A percentile compares a stretch with the other conserved stretches of the same genome.
Conservation (phyloP, 2,329 filamentous ascomycete genomes). For the Aspergillus phoenicis region DNA sequence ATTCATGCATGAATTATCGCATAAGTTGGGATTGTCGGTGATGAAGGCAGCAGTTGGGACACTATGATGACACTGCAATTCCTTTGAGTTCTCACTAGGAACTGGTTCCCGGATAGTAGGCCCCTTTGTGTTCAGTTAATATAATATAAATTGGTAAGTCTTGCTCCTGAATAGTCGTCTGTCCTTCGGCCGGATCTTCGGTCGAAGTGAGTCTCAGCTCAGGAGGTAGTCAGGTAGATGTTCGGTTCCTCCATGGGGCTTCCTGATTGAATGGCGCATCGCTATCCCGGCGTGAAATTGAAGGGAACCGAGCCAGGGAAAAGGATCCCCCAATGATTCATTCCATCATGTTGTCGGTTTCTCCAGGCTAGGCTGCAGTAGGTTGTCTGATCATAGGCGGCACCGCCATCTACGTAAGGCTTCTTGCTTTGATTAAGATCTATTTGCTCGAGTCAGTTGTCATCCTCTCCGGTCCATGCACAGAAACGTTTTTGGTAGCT, state of each 20-base stretch:
- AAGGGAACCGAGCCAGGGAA: neutral
- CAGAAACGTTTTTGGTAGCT: neutral
- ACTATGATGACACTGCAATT: neutral
- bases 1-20: too few relatives aligned
- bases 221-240: neutral
- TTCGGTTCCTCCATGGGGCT: neutral
- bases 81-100: neutral
- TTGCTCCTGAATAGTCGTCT: neutral
- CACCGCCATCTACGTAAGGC: neutral
- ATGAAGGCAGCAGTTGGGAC: neutral
- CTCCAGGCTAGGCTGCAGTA: neutral
- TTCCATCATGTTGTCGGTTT: neutral
- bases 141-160: neutral
- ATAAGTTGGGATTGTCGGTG: too few relatives aligned
- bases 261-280: neutral
- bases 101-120: neutral
- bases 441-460: neutral
- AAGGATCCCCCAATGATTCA: neutral
- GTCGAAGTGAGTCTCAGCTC: neutral
- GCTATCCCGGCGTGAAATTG: neutral
- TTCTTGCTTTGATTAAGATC: neutral
- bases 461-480: neutral
- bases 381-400: neutral
- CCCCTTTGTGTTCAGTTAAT: neutral
- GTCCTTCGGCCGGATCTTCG: neutral